Base-by-base conservation (phyloP, 2,329 filamentous ascomycete species). In the Trichoderma sp. region DNA sequence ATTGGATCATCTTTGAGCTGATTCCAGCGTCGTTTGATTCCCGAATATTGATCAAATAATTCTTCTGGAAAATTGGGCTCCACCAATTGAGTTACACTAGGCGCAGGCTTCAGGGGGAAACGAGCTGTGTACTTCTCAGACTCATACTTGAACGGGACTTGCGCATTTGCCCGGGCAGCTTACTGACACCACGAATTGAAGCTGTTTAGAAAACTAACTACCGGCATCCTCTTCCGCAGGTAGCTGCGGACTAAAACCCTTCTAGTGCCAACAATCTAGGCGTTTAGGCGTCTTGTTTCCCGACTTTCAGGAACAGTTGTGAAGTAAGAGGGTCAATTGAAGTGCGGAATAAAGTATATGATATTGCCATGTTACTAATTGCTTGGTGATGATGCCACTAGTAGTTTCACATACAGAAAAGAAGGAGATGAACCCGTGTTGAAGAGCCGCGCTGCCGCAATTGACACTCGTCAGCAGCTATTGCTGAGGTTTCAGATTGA, bases 51-150 rank as follows among this genome's bases (percentile, higher is more conserved):
- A 56, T 56, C 50, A 24, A 56, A 56, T 24, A 6, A 6, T 21
- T 56, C 50, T 24, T 24, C n/a, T 56, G 74, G 66, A 75, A 65
- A 71, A 75, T 68, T 75, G 67, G 24, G 59, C 50, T 71, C 74
- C 74, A 75, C 74, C 74, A 75, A 67, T 75, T 67, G 60, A 24
- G 33, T 71, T 56, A 65, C 74, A 38, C 56, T 60, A 69, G 31
- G n/a, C 21, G 18, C 4, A 56, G 21, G 45, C 12, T 11, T 29
- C 31, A 69, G 66, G 66, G 66, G 66, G 66, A 8, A 5, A 3
- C 14, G 31, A 29, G 21, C 50, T 56, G 18, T 33, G 31, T 33
- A 16, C n/a, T 3, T 24, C 21, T 56, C 18, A 21, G n/a, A 56
- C 21, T 53, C 27, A 33, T 33, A 31, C 27, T 6, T 11, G 21